These are phyloP conservation scores for Teratosphaeria nubilosa DNA, from an alignment of 2,329 filamentous ascomycete species.

Conservation along the genomic window DNA sequence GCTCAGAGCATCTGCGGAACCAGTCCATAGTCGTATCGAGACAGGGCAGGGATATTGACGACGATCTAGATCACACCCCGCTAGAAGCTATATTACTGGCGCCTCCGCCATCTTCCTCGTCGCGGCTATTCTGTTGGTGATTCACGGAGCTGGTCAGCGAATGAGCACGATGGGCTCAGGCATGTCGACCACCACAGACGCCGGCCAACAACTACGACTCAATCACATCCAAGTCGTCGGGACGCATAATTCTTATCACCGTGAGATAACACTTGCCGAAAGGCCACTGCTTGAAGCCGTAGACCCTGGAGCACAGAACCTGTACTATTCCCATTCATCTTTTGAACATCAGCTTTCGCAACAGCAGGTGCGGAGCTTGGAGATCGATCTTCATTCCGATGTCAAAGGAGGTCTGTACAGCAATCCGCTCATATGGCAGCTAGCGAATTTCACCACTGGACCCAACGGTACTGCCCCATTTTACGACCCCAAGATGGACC, in stretches of 20 bases:
- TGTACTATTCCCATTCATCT: conserved; percentile 40
- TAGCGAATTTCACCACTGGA: conserved; percentile 27
- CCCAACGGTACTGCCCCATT: conserved; percentile 24
- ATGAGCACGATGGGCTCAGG: background rate
- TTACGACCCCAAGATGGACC: conserved; percentile 30
- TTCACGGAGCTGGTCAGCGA: conserved; percentile 8
- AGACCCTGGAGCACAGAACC: conserved; percentile 29
- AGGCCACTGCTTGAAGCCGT: conserved; percentile 31
- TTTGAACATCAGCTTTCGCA: conserved; percentile 36
- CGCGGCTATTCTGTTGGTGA: background rate
- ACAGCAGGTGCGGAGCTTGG: conserved; percentile 38
- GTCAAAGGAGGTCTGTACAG: conserved; percentile 40
- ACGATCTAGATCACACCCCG: background rate
- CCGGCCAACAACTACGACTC: conserved; percentile 30
- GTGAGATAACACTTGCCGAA: conserved; percentile 35
- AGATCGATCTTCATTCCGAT: conserved; percentile 42
- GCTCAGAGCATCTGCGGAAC: background rate
- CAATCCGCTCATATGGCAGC: conserved; percentile 33
- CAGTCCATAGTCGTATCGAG: background rate
- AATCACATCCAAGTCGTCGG: conserved; percentile 44
- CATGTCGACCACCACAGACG: background rate
- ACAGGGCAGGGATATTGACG: background rate
- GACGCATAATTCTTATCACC: conserved; percentile 44
- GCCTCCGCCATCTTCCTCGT: background rate
- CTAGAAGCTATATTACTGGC: background rate